Conservation (phyloP, 129 eudicot species). For the Arctium minus region DNA sequence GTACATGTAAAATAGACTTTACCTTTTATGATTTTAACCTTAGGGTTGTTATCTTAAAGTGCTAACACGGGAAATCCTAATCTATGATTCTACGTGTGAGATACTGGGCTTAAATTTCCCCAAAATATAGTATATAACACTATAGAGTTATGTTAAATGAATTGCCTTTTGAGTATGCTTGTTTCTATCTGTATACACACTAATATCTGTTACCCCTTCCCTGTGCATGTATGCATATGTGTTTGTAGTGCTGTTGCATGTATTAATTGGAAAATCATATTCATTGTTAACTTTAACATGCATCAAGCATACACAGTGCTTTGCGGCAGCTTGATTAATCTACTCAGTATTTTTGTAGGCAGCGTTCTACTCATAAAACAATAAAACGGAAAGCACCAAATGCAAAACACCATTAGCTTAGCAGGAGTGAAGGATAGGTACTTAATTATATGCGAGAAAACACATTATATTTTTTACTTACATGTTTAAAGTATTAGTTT, state of each 20-base stretch:
- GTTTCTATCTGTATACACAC: neutral
- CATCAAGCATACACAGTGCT: neutral
- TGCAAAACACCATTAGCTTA: neutral
- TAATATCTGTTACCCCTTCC: neutral
- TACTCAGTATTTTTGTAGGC: neutral
- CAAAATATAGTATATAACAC: neutral
- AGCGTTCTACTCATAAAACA: neutral
- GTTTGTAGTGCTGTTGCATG: neutral
- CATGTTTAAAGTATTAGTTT: neutral
- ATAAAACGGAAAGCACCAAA: neutral
- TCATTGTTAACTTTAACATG: neutral
- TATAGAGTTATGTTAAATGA: neutral
- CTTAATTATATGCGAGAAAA: neutral
- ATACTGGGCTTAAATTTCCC: neutral
- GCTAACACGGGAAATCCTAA: neutral
- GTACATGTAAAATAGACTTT: constrained; percentile 35
- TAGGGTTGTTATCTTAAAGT: neutral
- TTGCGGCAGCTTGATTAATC: neutral
- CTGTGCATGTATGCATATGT: neutral
- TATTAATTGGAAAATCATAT: neutral
- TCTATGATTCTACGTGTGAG: neutral
- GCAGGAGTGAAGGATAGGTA: neutral
- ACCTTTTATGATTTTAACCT: constrained; percentile 12
- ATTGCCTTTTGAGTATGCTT: neutral
- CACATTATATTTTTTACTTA: neutral